Conservation (phyloP, 495 filamentous ascomycete species). For the Lindgomyces ingoldianus region DNA sequence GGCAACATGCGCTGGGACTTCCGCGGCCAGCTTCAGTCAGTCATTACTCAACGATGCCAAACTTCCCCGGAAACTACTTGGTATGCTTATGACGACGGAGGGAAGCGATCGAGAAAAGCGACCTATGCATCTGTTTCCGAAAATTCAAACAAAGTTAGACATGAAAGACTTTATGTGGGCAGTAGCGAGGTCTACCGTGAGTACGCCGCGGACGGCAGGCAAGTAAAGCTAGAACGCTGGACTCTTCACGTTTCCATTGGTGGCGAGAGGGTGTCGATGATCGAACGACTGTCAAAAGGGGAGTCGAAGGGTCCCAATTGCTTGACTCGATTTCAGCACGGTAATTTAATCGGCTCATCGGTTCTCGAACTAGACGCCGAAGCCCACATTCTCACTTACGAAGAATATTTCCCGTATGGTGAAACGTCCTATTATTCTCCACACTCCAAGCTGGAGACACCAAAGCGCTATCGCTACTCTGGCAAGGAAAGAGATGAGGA, state of each 20-base stretch:
- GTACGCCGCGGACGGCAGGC: neutral
- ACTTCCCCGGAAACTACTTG: neutral
- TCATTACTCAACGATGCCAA: neutral
- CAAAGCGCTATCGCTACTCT: neutral
- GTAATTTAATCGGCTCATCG: neutral
- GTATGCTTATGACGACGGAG: neutral
- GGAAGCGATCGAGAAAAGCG: neutral
- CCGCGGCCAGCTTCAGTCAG: neutral
- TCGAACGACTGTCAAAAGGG: no score
- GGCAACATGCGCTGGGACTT: neutral
- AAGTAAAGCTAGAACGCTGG: neutral
- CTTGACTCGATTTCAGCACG: neutral
- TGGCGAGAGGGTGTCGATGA: no score
- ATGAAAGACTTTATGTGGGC: neutral
- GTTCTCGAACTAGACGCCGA: neutral
- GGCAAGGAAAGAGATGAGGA: neutral
- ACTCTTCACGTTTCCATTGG: neutral
- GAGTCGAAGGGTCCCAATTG: no score
- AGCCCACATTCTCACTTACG: neutral
- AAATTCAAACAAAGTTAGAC: neutral
- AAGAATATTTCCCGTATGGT: neutral
- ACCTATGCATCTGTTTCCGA: neutral
- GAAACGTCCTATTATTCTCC: neutral
- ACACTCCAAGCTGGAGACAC: neutral
- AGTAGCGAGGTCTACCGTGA: neutral